Evolutionary conservation across 2,329 filamentous ascomycete genomes (phyloP).

Genomic region (Colletotrichum liaoningense): DNA sequence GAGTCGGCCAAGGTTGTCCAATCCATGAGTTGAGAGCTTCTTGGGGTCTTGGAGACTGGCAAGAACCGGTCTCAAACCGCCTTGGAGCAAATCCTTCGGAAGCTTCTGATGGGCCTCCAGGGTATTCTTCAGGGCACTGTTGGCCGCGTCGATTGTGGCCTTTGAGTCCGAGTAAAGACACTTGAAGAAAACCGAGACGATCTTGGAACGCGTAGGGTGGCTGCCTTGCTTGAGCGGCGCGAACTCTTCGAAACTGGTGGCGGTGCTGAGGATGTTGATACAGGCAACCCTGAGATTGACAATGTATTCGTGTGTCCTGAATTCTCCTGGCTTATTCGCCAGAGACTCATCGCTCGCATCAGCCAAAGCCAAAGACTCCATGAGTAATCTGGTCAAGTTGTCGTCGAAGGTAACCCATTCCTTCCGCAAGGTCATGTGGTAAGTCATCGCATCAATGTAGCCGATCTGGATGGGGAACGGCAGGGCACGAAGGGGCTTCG

Average conservation of each 20-base stretch:
- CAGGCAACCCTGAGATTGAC: slow-evolving; percentile 92
- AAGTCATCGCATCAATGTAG: slow-evolving; percentile 97
- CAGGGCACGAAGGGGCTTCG: slow-evolving; percentile 91
- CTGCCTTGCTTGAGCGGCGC: slow-evolving; percentile 72
- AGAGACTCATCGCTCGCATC: slow-evolving; percentile 95
- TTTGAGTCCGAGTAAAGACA: slow-evolving; percentile 93
- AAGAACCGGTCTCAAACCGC: slow-evolving; percentile 92
- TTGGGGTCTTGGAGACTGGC: slow-evolving; percentile 96
- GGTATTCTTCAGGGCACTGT: slow-evolving; percentile 88
- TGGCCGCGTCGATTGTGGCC: slow-evolving; percentile 93
- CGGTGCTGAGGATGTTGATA: slow-evolving; percentile 90
- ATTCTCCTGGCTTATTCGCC: slow-evolving; percentile 92
- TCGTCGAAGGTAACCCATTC: slow-evolving; percentile 95
- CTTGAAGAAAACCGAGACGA: slow-evolving; percentile 98
- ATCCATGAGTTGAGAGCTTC: slow-evolving; percentile 85
- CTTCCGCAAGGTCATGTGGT: slow-evolving; percentile 88
- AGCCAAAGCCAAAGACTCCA: slow-evolving; percentile 93
- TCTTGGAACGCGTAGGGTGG: slow-evolving; percentile 73
- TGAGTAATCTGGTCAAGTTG: slow-evolving; percentile 86
- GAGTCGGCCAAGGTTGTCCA: slow-evolving; percentile 91
- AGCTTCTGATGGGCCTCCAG: slow-evolving; percentile 90
- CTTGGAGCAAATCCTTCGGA: slow-evolving; percentile 94
- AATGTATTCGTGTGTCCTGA: slow-evolving; percentile 95
- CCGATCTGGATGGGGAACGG: slow-evolving; percentile 97
- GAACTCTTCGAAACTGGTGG: slow-evolving; percentile 94